phyloP scores from a whole-genome alignment of 495 filamentous ascomycete species.

The Aspergillus indologenus region DNA sequence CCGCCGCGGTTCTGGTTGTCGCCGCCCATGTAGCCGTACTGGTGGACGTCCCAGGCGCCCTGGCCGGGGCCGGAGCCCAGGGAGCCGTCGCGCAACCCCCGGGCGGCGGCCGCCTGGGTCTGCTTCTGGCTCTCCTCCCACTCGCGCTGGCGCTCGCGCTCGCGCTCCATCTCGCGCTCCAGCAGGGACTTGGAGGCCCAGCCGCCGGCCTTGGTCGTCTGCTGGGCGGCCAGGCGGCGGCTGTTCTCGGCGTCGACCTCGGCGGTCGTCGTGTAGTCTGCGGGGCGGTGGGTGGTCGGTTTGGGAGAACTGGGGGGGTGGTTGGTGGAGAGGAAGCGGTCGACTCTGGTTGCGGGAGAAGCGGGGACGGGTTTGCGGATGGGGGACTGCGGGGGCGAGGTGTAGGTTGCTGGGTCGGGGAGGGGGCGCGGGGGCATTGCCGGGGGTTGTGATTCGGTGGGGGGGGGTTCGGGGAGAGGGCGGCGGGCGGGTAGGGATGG shows the following conservation, averaged over 20 bases:
- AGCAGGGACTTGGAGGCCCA: slow-evolving; percentile 81
- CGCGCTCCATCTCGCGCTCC: slow-evolving; percentile 93
- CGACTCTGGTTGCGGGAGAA: slow-evolving; percentile 32
- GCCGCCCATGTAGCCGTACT: slow-evolving; percentile 83
- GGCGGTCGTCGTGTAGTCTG: slow-evolving; percentile 57
- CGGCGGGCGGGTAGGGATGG: slow-evolving; percentile 23
- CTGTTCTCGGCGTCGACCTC: slow-evolving; percentile 70
- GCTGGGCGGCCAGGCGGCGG: slow-evolving; percentile 58
- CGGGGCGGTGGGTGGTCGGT: slow-evolving; percentile 41
- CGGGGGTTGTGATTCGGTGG: slow-evolving; percentile 13
- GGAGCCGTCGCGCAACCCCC: slow-evolving; percentile 38
- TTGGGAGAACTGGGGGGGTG: slow-evolving; percentile 39
- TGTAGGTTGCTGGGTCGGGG: slow-evolving; percentile 45
- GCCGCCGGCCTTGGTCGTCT: slow-evolving; percentile 68
- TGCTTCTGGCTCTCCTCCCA: slow-evolving; percentile 92
- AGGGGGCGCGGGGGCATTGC: slow-evolving; percentile 41
- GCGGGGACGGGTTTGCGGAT: slow-evolving; percentile 35
- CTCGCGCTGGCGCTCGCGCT: slow-evolving; percentile 86
- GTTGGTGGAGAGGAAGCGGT: slow-evolving; percentile 52
- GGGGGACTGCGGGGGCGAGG: slow-evolving; percentile 52
- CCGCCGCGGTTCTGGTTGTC: slow-evolving; percentile 76
- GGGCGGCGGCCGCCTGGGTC: slow-evolving; percentile 53
- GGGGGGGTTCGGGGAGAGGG: slow-evolving; percentile 30
- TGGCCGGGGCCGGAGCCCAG: slow-evolving; percentile 53
- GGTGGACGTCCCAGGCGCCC: slow-evolving; percentile 79